These are phyloP conservation scores for Kalmusia sp. DNA, from an alignment of 2,329 filamentous ascomycete species.

Conservation along the genomic window DNA sequence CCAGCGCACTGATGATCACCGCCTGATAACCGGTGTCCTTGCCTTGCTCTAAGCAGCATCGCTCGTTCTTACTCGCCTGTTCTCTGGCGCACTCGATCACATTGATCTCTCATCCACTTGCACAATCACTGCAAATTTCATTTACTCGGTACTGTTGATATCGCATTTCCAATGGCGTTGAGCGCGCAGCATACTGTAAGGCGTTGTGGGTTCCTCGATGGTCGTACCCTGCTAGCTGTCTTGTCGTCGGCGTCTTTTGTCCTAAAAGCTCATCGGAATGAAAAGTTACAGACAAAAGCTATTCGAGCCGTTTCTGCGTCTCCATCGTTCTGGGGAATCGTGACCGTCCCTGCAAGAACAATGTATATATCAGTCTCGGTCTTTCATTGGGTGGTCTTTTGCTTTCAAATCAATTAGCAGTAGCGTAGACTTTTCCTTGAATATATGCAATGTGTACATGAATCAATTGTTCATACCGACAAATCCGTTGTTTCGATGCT, in stretches of 20 bases:
- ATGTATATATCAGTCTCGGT: slow-evolving; percentile 17
- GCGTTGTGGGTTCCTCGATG: slow-evolving; percentile 21
- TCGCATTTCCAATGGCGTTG: slow-evolving; percentile 38
- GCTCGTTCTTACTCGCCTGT: not conserved
- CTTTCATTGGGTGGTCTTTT: slow-evolving; percentile 14
- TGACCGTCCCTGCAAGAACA: slow-evolving; percentile 3
- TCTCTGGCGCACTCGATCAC: slow-evolving; percentile 11
- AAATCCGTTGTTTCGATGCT: no score
- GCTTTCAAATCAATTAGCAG: slow-evolving; percentile 6
- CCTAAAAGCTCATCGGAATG: slow-evolving; percentile 24
- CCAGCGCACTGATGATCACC: not conserved
- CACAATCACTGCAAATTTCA: not conserved
- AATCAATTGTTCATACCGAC: no score
- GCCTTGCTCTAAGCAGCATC: slow-evolving; percentile 6
- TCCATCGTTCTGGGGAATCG: not conserved
- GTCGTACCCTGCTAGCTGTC: slow-evolving; percentile 3
- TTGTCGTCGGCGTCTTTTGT: slow-evolving; percentile 19
- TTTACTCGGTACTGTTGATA: slow-evolving; percentile 10
- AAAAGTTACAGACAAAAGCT: slow-evolving; percentile 18
- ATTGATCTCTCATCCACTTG: slow-evolving; percentile 11
- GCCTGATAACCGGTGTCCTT: slow-evolving; percentile 13
- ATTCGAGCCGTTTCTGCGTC: slow-evolving; percentile 11
- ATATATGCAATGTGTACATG: no score
- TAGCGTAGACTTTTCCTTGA: not conserved
- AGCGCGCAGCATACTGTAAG: slow-evolving; percentile 29